A percentile compares a stretch with the other conserved stretches of the same genome.
Conservation (phyloP, 1,284 basidiomycete species). For the Ustilago crameri region DNA sequence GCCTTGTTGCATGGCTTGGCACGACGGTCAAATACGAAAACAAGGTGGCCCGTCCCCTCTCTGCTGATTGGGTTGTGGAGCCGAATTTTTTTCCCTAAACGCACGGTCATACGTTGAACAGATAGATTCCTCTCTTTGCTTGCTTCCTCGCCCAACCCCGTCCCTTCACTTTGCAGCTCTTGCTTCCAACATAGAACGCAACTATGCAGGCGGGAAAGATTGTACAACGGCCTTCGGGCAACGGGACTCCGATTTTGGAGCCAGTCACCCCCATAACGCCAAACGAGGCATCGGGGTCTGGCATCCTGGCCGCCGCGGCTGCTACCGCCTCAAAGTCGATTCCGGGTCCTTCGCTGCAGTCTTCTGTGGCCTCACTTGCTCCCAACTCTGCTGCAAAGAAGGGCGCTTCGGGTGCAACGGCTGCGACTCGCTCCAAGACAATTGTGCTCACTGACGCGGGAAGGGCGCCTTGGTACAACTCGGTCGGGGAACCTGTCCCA, state of each 20-base stretch:
- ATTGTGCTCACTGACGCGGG: slow-evolving; percentile 58
- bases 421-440: slow-evolving; percentile 47
- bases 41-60: slow-evolving; percentile 1
- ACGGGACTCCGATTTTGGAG: slow-evolving; percentile 46
- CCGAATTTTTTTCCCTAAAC: neutral
- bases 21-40: neutral
- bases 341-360: slow-evolving; percentile 6
- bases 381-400: slow-evolving; percentile 14
- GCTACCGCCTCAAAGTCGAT: slow-evolving; percentile 12
- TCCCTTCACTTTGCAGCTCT: too few species aligned
- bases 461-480: slow-evolving; percentile 73
- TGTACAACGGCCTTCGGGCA: slow-evolving; percentile 37
- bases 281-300: slow-evolving; percentile 9
- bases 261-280: slow-evolving; percentile 25
- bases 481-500: slow-evolving; percentile 75
- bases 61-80: neutral
- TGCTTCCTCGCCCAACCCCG: too few species aligned
- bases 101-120: neutral
- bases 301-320: slow-evolving; percentile 28
- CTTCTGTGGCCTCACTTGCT: slow-evolving; percentile 14
- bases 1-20: neutral
- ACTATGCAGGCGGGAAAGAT: slow-evolving; percentile 41
- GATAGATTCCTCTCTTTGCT: neutral
- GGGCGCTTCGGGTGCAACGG: slow-evolving; percentile 6
- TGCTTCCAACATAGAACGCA: neutral